Conservation (phyloP, 352 stramenopile species). For the Phytopythium helicoides region DNA sequence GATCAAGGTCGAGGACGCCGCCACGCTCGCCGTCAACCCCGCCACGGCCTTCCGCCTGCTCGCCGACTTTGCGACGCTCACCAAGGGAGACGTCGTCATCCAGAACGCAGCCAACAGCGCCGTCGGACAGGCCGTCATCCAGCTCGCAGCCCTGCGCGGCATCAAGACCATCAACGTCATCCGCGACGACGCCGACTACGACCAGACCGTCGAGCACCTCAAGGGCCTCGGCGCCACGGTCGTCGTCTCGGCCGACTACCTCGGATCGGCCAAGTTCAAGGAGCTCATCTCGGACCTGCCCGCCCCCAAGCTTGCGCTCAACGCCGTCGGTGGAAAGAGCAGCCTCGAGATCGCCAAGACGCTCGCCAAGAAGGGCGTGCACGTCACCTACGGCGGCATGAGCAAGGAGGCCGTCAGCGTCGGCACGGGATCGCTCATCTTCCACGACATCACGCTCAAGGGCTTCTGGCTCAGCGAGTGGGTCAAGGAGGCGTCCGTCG, state of each 20-base stretch:
- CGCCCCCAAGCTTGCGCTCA: constrained; percentile 81
- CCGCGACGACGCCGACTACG: constrained; percentile 79
- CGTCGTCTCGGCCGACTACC: constrained; percentile 71
- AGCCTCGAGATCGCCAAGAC: constrained; percentile 66
- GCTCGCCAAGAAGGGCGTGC: constrained; percentile 71
- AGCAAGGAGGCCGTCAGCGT: constrained; percentile 67
- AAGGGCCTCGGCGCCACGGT: constrained; percentile 78
- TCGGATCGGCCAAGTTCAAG: constrained; percentile 81
- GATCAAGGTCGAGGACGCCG: constrained; percentile 84
- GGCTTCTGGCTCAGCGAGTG: constrained; percentile 87
- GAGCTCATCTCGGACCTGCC: constrained; percentile 79
- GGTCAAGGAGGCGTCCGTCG: constrained; percentile 59
- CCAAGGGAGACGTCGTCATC: constrained; percentile 84
- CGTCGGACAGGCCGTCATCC: constrained; percentile 86
- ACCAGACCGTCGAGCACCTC: constrained; percentile 68
- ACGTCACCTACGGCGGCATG: constrained; percentile 83
- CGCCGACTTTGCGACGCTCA: constrained; percentile 76
- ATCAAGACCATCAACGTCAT: constrained; percentile 92
- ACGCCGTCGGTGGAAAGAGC: constrained; percentile 74
- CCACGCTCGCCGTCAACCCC: constrained; percentile 80
- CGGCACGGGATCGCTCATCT: constrained; percentile 75
- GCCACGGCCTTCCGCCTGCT: constrained; percentile 86
- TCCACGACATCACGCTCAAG: constrained; percentile 87
- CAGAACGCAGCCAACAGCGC: constrained; percentile 90
- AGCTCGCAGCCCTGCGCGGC: constrained; percentile 81